These are phyloP conservation scores for Apiospora hydei DNA, from an alignment of 2,329 filamentous ascomycete genomes.

Conservation along the genomic window DNA sequence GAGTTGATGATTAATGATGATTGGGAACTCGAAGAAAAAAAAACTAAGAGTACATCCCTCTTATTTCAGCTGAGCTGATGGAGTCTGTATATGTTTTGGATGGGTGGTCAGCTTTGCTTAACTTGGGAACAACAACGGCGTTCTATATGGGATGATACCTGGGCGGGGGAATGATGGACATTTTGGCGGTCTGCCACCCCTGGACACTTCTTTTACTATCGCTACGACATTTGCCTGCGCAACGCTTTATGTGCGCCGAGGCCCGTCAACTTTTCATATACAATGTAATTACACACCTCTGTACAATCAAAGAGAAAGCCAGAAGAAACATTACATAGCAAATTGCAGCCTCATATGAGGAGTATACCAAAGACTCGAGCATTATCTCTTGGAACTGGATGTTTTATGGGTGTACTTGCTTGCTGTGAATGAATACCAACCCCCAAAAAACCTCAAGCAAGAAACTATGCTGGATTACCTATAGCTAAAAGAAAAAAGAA, in stretches of 20 bases:
- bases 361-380: neutral
- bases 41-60: conserved; percentile 24
- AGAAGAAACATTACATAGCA: conserved; percentile 10
- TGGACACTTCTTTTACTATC: conserved; percentile 17
- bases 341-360: neutral
- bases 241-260: conserved; percentile 13
- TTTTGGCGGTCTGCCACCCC: conserved; percentile 8
- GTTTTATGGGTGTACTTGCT: neutral
- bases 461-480: neutral
- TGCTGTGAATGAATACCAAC: too few species aligned
- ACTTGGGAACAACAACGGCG: conserved; percentile 23
- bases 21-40: conserved; percentile 22
- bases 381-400: too few species aligned
- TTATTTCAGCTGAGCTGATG: conserved; percentile 36
- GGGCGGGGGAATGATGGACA: conserved; percentile 13
- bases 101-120: conserved; percentile 10
- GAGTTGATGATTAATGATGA: conserved; percentile 31
- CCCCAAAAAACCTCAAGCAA: neutral
- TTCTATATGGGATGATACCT: conserved; percentile 23
- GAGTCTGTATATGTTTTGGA: conserved; percentile 19
- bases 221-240: conserved; percentile 18
- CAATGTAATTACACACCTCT: conserved; percentile 17
- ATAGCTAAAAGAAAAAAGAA: too few species aligned
- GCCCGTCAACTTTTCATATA: conserved; percentile 11
- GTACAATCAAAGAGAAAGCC: conserved; percentile 20